Conservation (phyloP, 148 eudicot species). For the Heliosperma pusillum region DNA sequence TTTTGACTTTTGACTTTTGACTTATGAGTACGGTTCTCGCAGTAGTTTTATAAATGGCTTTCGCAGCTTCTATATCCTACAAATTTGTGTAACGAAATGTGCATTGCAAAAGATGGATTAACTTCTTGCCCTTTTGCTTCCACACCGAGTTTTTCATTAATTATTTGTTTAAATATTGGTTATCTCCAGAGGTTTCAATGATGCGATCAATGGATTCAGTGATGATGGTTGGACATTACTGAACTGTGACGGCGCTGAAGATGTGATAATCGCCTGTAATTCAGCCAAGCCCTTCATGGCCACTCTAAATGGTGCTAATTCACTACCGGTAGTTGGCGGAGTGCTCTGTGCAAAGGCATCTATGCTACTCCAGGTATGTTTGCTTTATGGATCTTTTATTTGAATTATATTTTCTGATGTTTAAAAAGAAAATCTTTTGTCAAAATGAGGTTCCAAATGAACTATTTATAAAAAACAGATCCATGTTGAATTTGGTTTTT, state of each 20-base stretch:
- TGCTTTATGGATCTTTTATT: too few relatives aligned
- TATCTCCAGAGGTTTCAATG: slow-evolving; percentile 76
- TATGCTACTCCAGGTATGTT: slow-evolving; percentile 76
- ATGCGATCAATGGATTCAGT: slow-evolving; percentile 84
- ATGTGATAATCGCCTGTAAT: slow-evolving; percentile 68
- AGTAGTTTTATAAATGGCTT: background rate
- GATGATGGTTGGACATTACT: slow-evolving; percentile 93
- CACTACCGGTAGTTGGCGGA: slow-evolving; percentile 60
- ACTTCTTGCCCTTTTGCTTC: slow-evolving; percentile 4
- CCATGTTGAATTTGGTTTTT: too few relatives aligned
- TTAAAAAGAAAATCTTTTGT: too few relatives aligned
- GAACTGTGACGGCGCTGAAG: slow-evolving; percentile 77
- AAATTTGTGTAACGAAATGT: background rate
- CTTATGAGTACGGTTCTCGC: background rate
- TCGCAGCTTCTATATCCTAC: too few relatives aligned
- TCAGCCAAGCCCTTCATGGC: slow-evolving; percentile 51
- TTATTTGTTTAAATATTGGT: background rate
- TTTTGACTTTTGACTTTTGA: background rate
- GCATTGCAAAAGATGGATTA: background rate
- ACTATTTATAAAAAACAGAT: too few relatives aligned
- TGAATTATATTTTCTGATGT: too few relatives aligned
- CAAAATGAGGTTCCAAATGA: too few relatives aligned
- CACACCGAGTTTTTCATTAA: background rate
- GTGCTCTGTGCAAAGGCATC: slow-evolving; percentile 95
- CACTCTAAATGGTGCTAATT: slow-evolving; percentile 37